phyloP scores from a whole-genome alignment of 1,284 basidiomycete genomes.

The Tilletia setariae region DNA sequence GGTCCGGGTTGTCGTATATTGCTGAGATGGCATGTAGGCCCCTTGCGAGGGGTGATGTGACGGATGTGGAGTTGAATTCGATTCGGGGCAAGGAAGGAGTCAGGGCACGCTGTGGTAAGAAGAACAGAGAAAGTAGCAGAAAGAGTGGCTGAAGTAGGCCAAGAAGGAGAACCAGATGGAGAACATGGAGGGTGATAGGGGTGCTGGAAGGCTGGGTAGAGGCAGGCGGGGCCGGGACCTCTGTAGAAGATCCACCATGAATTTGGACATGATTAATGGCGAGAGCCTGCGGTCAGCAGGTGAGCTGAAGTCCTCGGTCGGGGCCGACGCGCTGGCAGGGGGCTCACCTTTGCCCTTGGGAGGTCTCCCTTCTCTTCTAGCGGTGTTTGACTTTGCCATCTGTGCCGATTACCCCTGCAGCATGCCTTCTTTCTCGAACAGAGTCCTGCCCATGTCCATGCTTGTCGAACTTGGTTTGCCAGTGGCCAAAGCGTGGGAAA shows the following conservation, averaged over 20 bases:
- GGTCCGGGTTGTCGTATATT: neutral
- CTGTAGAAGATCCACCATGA: neutral
- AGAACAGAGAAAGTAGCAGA: constrained; percentile 1
- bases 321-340: no score
- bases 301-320: no score
- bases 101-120: neutral
- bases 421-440: no score
- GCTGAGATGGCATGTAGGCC: neutral
- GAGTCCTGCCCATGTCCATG: no score
- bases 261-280: no score
- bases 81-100: neutral
- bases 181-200: neutral
- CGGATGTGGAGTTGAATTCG: neutral
- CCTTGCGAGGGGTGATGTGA: neutral
- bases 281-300: no score
- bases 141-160: neutral
- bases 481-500: no score
- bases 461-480: no score
- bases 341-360: no score
- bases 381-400: no score
- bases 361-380: no score
- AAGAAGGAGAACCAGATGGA: neutral
- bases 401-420: no score
- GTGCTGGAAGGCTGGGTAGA: neutral
- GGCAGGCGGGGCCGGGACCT: neutral